These are phyloP conservation scores for Fraxinus paxiana DNA, from an alignment of 305 asterid genomes.

Conservation along the genomic window DNA sequence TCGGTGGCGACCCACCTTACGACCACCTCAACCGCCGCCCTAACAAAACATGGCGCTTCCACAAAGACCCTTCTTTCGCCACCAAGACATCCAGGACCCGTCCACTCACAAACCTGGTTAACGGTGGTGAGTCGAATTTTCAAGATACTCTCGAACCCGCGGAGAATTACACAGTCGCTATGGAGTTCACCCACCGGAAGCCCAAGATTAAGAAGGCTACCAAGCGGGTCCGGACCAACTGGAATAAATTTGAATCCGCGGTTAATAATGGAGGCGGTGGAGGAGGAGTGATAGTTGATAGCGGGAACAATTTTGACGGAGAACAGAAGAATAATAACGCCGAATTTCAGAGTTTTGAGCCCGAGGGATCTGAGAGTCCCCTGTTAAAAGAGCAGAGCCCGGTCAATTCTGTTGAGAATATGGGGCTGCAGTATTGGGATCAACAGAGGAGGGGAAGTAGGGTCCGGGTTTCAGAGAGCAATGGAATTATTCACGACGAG, in stretches of 20 bases:
- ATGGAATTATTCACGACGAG: constrained; percentile 47
- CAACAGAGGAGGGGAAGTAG: constrained; percentile 51
- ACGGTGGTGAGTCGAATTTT: constrained; percentile 42
- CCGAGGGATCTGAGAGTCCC: constrained; percentile 57
- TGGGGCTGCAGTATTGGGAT: constrained; percentile 84
- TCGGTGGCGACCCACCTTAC: constrained; percentile 74
- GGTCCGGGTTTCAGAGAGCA: constrained; percentile 45
- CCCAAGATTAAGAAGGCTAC: constrained; percentile 61
- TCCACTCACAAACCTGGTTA: constrained; percentile 81
- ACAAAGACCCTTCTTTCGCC: constrained; percentile 75
- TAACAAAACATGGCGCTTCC: constrained; percentile 66
- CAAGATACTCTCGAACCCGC: constrained; percentile 35
- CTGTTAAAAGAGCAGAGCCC: constrained; percentile 61
- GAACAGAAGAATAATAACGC: constrained; percentile 40
- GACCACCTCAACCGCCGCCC: constrained; percentile 59
- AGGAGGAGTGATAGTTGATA: constrained; percentile 31
- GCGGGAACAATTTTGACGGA: constrained; percentile 35
- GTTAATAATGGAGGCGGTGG: constrained; percentile 28
- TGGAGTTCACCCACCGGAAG: constrained; percentile 44
- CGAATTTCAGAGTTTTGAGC: constrained; percentile 48
- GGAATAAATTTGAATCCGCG: constrained; percentile 59
- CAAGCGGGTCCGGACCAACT: constrained; percentile 69
- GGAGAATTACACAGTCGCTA: constrained; percentile 31
- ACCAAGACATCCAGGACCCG: constrained; percentile 80
- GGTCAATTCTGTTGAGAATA: constrained; percentile 55